Evolutionary conservation across 768 basidiomycete species (phyloP), one percentile per base, ranked within the genome.

Genomic region (Boletus huronensis): DNA sequence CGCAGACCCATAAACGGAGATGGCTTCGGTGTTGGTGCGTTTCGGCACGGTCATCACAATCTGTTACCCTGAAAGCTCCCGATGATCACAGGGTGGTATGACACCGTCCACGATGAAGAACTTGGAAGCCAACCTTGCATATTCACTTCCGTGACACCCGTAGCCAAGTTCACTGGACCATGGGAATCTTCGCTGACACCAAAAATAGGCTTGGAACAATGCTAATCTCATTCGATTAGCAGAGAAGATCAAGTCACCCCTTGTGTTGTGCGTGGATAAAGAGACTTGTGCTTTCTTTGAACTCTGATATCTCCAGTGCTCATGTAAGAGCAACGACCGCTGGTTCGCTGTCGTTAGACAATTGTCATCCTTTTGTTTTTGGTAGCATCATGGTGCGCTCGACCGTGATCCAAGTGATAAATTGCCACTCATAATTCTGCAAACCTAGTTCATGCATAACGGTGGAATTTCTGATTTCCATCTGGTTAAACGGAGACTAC

Each of bases 281-380:
- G 21, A 35, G 52, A 25, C 31, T 39, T 23, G 26, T 45, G 13
- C 35, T 31, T 16, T 50, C 23, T 34, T 23, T 26, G 25, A 48
- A 36, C 26, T 43, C 52, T 53, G 23, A 58, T 50, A 13, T 58
- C 48, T 52, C 42, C 46, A 87, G 90, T 71, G 93, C 83, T 3
- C 94, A 98, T 74, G 95, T 98, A 54, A 84, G 95, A 48, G 95
- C 95, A 6, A 92, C 93, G 0, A 98, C 96, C 2, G 88, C 90
- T 0, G 94, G 93, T 8, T 88, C 92, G 0, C 74, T 97, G n/a
- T 93, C 89, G 21, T 72, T 93, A 59, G 93, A 94, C 69, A 96
- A 96, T 64, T 95, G 93, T 62, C 96, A 98, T 72, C 97, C 97
- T 6, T 99, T 96, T 73, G 83, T 84, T 38, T 87, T 91, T 64